These are phyloP conservation scores for Alloteropsis semialata DNA, from an alignment of 176 grass and related monocot species.

Conservation along the genomic window DNA sequence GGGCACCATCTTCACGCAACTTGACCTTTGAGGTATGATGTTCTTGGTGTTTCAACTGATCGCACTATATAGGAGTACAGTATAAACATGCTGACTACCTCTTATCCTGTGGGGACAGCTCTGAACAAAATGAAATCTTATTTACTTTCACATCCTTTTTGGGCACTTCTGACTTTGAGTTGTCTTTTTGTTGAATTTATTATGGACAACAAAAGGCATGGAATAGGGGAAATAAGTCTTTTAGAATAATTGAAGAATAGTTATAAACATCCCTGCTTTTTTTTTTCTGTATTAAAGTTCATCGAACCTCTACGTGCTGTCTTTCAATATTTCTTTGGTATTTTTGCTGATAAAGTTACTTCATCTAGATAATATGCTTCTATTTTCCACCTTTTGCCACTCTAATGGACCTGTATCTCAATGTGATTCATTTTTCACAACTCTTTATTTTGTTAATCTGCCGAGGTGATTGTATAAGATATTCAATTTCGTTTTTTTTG, in stretches of 20 bases:
- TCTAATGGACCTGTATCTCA: background rate
- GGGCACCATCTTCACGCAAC: slow-evolving; percentile 85
- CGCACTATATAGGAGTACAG: background rate
- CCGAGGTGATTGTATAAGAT: background rate
- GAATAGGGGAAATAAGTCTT: background rate
- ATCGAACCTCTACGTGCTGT: background rate
- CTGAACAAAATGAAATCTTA: background rate
- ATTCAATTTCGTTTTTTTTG: background rate
- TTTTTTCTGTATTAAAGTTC: background rate
- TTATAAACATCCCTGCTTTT: background rate
- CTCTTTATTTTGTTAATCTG: background rate
- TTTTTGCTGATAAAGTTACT: background rate
- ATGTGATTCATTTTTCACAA: background rate
- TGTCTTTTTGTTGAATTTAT: background rate
- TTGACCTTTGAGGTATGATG: slow-evolving; percentile 70
- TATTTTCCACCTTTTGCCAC: background rate
- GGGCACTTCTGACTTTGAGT: background rate
- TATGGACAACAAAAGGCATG: background rate
- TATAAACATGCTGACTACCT: background rate
- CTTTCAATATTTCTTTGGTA: background rate
- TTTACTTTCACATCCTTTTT: background rate
- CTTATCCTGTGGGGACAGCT: background rate
- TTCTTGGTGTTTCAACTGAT: background rate
- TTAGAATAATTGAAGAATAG: background rate
- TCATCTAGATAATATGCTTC: background rate